phyloP scores from a whole-genome alignment of 1,284 basidiomycete species.

The Ganoderma multipileum region DNA sequence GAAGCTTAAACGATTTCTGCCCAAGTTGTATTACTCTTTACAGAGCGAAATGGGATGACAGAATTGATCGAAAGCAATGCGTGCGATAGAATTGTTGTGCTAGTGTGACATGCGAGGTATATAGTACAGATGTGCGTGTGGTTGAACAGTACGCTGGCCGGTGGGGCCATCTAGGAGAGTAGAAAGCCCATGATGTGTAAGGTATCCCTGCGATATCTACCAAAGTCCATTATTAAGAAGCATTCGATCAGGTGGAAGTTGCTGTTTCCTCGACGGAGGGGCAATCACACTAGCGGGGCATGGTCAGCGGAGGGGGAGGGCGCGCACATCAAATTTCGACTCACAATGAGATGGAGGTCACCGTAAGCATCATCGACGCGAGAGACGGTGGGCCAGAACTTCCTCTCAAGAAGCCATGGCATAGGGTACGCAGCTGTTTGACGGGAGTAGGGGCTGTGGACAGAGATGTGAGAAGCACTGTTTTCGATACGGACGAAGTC shows the following conservation, averaged over 20 bases:
- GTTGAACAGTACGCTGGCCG: constrained; percentile 41
- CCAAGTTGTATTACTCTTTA: constrained; percentile 55
- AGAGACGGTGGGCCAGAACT: constrained; percentile 94
- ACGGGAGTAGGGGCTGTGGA: constrained; percentile 81
- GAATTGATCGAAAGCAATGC: background rate
- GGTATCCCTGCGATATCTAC: constrained; percentile 22
- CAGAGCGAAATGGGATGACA: constrained; percentile 5
- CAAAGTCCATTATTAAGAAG: constrained; percentile 13
- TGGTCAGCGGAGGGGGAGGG: constrained; percentile 4
- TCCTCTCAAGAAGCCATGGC: constrained; percentile 79
- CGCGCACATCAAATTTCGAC: constrained; percentile 39
- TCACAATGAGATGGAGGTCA: constrained; percentile 81
- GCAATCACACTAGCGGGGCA: constrained; percentile 76
- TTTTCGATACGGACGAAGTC: background rate
- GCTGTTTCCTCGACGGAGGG: constrained; percentile 83
- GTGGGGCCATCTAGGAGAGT: constrained; percentile 39
- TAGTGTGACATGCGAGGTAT: constrained; percentile 34
- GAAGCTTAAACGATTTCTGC: constrained; percentile 59
- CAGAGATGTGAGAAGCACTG: constrained; percentile 6
- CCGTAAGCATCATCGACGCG: constrained; percentile 92
- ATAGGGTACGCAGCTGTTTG: constrained; percentile 87
- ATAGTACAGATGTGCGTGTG: constrained; percentile 39
- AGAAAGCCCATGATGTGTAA: constrained; percentile 30
- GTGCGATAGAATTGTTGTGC: constrained; percentile 17
- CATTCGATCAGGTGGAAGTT: constrained; percentile 30